A percentile compares a stretch with the other conserved stretches of the same genome.
phyloP scores from a whole-genome alignment of 352 stramenopile genomes.

The Peronospora tabacina region DNA sequence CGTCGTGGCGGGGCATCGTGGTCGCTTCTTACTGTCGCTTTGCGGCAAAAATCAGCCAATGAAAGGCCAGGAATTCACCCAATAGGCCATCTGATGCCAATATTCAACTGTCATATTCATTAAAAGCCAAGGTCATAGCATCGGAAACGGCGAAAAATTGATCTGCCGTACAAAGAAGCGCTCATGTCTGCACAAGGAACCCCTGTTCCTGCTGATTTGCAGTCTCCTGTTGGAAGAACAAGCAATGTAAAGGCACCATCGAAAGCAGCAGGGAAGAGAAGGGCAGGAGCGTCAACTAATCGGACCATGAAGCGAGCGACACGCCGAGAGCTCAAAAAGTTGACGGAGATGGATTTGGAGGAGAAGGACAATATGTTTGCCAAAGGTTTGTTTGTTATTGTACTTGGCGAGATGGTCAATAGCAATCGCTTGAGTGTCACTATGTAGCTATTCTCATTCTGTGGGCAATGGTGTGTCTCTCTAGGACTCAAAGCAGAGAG shows the following conservation, averaged over 20 bases:
- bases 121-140: too few species aligned
- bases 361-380: conserved; percentile 48
- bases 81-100: conserved; percentile 8
- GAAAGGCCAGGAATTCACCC: conserved; percentile 8
- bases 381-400: conserved; percentile 21
- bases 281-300: conserved; percentile 17
- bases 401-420: background rate
- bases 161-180: background rate
- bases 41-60: conserved; percentile 33
- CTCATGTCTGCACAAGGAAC: conserved; percentile 32
- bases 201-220: conserved; percentile 21
- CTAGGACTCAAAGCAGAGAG: conserved; percentile 19
- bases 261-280: conserved; percentile 39
- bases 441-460: background rate
- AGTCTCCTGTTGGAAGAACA: conserved; percentile 30
- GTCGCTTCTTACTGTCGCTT: background rate
- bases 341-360: conserved; percentile 67
- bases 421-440: background rate
- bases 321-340: conserved; percentile 70
- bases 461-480: background rate
- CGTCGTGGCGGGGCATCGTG: conserved; percentile 59
- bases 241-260: conserved; percentile 37
- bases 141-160: conserved; percentile 1
- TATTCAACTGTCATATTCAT: too few species aligned
- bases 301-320: conserved; percentile 46